Conservation (phyloP, 495 filamentous ascomycete genomes). For the Penicillium nucicola region DNA sequence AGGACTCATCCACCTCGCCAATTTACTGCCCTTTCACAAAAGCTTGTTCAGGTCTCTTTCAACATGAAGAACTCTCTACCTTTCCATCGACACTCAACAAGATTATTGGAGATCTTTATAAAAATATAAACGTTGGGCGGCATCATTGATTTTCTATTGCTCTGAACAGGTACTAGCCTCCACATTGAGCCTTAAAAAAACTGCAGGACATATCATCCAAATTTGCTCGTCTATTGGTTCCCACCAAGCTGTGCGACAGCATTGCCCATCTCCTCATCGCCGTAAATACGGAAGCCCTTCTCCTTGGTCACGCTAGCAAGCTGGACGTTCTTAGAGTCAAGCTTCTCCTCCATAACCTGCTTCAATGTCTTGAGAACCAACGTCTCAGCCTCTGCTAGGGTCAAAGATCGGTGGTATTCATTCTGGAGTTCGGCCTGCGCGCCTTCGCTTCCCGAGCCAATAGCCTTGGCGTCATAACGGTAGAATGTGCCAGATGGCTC, state of each 20-base stretch:
- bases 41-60: too few species aligned
- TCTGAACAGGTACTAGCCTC: slow-evolving; percentile 14
- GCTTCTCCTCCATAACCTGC: slow-evolving; percentile 99
- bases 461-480: slow-evolving; percentile 98
- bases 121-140: slow-evolving; percentile 3
- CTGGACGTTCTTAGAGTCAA: slow-evolving; percentile 98
- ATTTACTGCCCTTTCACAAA: too few species aligned
- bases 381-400: slow-evolving; percentile 87
- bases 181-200: not conserved
- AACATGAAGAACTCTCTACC: too few species aligned
- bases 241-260: slow-evolving; percentile 72
- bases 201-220: not conserved
- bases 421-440: slow-evolving; percentile 97
- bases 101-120: too few species aligned
- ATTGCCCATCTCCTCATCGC: slow-evolving; percentile 89
- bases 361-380: slow-evolving; percentile 97
- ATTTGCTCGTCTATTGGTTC: slow-evolving; percentile 35
- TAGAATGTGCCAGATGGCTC: slow-evolving; percentile 98
- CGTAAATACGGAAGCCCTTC: slow-evolving; percentile 96
- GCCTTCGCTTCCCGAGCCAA: slow-evolving; percentile 93
- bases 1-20: too few species aligned
- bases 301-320: slow-evolving; percentile 96
- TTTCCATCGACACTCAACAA: too few species aligned
- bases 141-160: slow-evolving; percentile 28
- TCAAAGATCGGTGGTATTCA: slow-evolving; percentile 97